These are phyloP conservation scores for Russula compacta DNA, from an alignment of 768 basidiomycete species.

Conservation along the genomic window DNA sequence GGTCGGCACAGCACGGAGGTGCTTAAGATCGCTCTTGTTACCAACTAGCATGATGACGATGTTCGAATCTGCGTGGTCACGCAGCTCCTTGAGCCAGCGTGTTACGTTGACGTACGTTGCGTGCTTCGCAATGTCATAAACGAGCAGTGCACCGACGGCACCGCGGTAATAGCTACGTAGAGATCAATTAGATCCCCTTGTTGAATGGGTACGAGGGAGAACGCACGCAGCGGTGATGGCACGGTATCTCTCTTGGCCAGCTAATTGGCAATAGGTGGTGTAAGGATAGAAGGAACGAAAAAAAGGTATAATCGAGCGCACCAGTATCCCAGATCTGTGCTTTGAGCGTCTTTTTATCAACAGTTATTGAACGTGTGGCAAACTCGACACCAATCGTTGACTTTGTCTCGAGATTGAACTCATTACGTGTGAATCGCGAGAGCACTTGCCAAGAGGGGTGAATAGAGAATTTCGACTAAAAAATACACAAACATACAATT, in stretches of 20 bases:
- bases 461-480: background rate
- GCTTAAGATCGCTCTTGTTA: constrained; percentile 99
- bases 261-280: constrained; percentile 31
- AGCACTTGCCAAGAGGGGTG: constrained; percentile 62
- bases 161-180: constrained; percentile 85
- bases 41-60: constrained; percentile 95
- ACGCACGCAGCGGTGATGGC: constrained; percentile 93
- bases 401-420: constrained; percentile 98
- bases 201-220: constrained; percentile 10
- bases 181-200: background rate
- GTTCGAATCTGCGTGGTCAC: constrained; percentile 90
- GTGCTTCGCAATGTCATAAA: constrained; percentile 92
- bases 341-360: constrained; percentile 96
- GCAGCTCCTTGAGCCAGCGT: constrained; percentile 94
- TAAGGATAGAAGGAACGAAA: background rate
- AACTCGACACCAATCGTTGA: constrained; percentile 99
- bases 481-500: constrained; percentile 45
- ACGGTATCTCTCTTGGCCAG: constrained; percentile 95
- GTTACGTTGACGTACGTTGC: constrained; percentile 90
- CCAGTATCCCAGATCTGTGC: constrained; percentile 99
- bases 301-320: constrained; percentile 30
- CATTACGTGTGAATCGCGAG: constrained; percentile 98
- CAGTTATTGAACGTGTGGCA: constrained; percentile 87
- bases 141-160: constrained; percentile 85
- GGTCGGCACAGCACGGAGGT: constrained; percentile 90